phyloP scores from a whole-genome alignment of 2,329 filamentous ascomycete genomes.

The Aureobasidium leucospermi region DNA sequence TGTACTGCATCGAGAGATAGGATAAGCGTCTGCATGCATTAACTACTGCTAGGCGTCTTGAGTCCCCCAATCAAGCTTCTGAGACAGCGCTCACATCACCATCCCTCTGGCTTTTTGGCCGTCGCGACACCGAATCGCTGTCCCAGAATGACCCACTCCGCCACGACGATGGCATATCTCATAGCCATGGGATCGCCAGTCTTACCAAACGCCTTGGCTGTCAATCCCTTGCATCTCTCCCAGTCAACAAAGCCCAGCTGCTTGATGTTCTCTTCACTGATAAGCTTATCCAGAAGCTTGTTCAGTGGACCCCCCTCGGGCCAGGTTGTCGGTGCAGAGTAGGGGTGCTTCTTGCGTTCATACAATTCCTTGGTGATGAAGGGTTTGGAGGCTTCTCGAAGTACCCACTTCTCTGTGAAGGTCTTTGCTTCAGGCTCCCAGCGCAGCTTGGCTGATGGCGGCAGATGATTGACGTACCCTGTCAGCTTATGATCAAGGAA shows the following conservation, averaged over 20 bases:
- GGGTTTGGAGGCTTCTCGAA: conserved; percentile 43
- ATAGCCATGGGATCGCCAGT: conserved; percentile 27
- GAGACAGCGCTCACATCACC: background rate
- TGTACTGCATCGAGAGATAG: background rate
- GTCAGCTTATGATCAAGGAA: conserved; percentile 36
- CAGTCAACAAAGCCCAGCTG: conserved; percentile 25
- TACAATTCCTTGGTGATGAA: conserved; percentile 49
- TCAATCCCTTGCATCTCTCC: conserved; percentile 22
- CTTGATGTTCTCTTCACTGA: conserved; percentile 23
- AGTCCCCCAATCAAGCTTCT: background rate
- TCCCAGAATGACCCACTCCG: conserved; percentile 39
- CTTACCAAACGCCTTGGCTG: conserved; percentile 35
- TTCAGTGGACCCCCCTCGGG: conserved; percentile 39
- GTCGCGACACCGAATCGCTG: conserved; percentile 37
- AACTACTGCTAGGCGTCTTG: background rate
- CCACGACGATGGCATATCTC: conserved; percentile 32
- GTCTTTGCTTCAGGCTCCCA: conserved; percentile 22
- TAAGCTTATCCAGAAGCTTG: conserved; percentile 23
- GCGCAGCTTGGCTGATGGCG: conserved; percentile 31
- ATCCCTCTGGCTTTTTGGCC: conserved; percentile 19
- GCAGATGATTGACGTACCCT: conserved; percentile 32
- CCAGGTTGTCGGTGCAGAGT: conserved; percentile 40
- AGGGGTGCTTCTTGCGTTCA: conserved; percentile 42
- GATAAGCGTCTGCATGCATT: background rate
- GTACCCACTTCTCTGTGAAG: conserved; percentile 42